A percentile compares a stretch with the other conserved stretches of the same genome.
phyloP scores from a whole-genome alignment of 495 filamentous ascomycete species.

The Lepraria neglecta region DNA sequence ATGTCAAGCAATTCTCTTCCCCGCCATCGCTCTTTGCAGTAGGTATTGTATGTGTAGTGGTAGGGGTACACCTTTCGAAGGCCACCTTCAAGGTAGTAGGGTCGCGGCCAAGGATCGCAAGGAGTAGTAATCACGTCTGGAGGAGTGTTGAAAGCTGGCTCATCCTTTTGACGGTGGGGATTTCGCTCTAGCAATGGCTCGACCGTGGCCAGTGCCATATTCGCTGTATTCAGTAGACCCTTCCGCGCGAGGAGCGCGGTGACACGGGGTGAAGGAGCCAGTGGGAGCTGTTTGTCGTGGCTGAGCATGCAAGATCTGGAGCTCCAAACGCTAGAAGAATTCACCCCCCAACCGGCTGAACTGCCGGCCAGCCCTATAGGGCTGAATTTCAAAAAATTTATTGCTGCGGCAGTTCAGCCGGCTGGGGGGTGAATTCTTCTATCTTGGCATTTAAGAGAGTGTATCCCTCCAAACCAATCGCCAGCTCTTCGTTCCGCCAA shows the following conservation, averaged over 20 bases:
- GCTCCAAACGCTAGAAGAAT: too few relatives aligned
- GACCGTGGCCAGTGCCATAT: conserved; percentile 52
- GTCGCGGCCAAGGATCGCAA: conserved; percentile 52
- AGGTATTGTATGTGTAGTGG: conserved; percentile 90
- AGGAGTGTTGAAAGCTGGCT: conserved; percentile 30
- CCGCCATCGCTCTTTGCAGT: conserved; percentile 84
- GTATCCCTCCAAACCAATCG: too few relatives aligned
- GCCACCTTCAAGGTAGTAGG: conserved; percentile 73
- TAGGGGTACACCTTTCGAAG: conserved; percentile 81
- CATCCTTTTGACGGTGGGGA: conserved; percentile 16
- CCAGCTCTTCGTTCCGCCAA: neutral
- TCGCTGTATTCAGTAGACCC: conserved; percentile 41
- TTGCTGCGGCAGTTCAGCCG: too few relatives aligned
- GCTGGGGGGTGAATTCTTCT: too few relatives aligned
- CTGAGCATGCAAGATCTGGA: too few relatives aligned
- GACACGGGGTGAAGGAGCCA: conserved; percentile 58
- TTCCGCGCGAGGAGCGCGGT: conserved; percentile 53
- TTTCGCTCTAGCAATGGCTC: conserved; percentile 34
- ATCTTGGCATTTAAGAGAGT: too few relatives aligned
- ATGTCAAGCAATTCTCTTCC: conserved; percentile 69
- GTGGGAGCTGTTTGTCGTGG: conserved; percentile 12
- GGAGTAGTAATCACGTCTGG: conserved; percentile 55
- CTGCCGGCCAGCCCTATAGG: too few relatives aligned
- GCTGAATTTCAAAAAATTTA: too few relatives aligned
- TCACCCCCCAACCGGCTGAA: too few relatives aligned